Conservation (phyloP, 1,139 yeast species). For the Blastobotrys apis region DNA sequence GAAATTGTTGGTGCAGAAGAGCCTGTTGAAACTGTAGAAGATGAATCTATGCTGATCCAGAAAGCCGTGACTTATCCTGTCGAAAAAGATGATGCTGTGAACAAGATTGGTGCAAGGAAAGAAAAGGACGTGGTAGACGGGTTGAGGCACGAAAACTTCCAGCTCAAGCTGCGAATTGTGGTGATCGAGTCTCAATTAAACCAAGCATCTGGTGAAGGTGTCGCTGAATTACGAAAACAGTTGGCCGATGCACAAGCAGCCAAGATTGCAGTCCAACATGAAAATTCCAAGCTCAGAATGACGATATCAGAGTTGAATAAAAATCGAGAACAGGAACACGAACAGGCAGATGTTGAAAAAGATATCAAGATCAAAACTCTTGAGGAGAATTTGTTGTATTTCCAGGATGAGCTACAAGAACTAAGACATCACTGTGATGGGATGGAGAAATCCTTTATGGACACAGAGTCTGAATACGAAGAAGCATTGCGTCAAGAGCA, state of each 20-base stretch:
- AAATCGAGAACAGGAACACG: conserved; percentile 13
- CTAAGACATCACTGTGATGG: conserved; percentile 13
- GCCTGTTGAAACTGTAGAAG: not conserved
- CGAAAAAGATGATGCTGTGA: conserved; percentile 1
- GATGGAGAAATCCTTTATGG: conserved; percentile 8
- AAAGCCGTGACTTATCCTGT: conserved; percentile 15
- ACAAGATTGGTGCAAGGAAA: conserved; percentile 17
- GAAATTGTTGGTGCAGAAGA: not conserved
- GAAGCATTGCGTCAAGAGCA: conserved; percentile 9
- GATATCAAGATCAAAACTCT: conserved; percentile 14
- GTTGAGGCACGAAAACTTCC: conserved; percentile 20
- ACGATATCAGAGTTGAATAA: conserved; percentile 16
- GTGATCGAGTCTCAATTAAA: conserved; percentile 19
- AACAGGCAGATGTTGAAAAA: conserved; percentile 14
- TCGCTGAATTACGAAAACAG: conserved; percentile 20
- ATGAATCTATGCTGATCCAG: conserved; percentile 11
- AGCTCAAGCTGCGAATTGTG: conserved; percentile 20
- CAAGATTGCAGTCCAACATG: conserved; percentile 18
- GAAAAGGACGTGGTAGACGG: conserved; percentile 18
- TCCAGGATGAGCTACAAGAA: conserved; percentile 15
- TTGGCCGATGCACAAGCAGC: conserved; percentile 22
- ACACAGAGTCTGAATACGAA: conserved; percentile 9
- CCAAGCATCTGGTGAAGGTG: conserved; percentile 19
- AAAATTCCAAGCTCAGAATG: conserved; percentile 20
- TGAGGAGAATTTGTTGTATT: conserved; percentile 14